Evolutionary conservation across 169 alveolate species (phyloP).

Genomic region (Cryptosporidium andersoni): DNA sequence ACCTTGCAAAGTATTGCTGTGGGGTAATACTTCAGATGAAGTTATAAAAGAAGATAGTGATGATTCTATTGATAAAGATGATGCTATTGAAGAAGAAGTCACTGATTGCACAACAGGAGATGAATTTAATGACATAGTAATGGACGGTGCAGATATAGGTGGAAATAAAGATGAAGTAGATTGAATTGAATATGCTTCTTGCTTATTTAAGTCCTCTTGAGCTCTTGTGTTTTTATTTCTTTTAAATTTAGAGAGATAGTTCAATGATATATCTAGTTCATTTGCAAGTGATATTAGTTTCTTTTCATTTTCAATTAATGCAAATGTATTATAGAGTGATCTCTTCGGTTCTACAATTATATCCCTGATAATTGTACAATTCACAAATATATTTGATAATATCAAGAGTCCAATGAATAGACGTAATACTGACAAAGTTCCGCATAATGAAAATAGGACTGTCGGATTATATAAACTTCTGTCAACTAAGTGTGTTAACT

Average conservation of each 20-base stretch:
- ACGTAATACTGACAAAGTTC: constrained; percentile 30
- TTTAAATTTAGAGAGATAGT: constrained; percentile 7
- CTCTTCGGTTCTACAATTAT: constrained; percentile 27
- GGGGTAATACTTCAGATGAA: constrained; percentile 44
- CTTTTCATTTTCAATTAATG: constrained; percentile 47
- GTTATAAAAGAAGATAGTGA: constrained; percentile 18
- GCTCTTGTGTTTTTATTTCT: constrained; percentile 8
- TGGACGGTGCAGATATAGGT: constrained; percentile 13
- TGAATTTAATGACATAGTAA: constrained; percentile 22
- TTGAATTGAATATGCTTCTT: neutral
- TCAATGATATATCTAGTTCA: constrained; percentile 40
- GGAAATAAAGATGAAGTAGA: constrained; percentile 41
- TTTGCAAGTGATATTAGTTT: constrained; percentile 44
- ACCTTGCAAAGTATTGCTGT: constrained; percentile 42
- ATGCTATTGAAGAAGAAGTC: constrained; percentile 48
- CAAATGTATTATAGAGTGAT: constrained; percentile 40
- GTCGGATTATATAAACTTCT: constrained; percentile 11
- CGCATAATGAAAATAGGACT: constrained; percentile 14
- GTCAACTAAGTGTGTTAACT: constrained; percentile 14
- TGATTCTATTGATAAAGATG: constrained; percentile 46
- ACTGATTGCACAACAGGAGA: constrained; percentile 45
- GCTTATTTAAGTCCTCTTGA: neutral
- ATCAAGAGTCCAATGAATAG: constrained; percentile 56
- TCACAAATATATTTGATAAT: constrained; percentile 18
- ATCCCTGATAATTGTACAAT: constrained; percentile 64